phyloP scores from a whole-genome alignment of 2,329 filamentous ascomycete species.

The Rhynchosporium secalis region DNA sequence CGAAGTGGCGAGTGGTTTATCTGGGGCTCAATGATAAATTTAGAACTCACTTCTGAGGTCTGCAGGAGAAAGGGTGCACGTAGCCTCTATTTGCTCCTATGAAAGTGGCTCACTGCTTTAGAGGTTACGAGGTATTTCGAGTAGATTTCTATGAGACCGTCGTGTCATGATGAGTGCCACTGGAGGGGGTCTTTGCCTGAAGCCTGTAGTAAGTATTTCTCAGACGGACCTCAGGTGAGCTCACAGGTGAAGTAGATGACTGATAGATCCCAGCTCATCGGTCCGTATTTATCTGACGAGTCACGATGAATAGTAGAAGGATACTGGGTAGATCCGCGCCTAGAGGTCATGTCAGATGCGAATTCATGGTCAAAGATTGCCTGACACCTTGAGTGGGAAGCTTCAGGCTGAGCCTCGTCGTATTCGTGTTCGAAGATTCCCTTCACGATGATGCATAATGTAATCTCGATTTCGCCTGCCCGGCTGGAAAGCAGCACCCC shows the following conservation, averaged over 20 bases:
- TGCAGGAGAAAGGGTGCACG: no score
- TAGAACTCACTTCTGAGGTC: no score
- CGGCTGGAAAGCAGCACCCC: not conserved
- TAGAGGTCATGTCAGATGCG: slow-evolving; percentile 7
- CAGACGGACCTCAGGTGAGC: not conserved
- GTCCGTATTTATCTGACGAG: not conserved
- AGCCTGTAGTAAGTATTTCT: no score
- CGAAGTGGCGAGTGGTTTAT: no score
- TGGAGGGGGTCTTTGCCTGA: no score
- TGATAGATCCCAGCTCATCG: not conserved
- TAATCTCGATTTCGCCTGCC: not conserved
- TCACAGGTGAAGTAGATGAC: not conserved
- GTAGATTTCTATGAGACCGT: no score
- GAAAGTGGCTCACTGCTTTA: no score
- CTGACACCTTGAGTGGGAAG: not conserved
- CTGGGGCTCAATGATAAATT: no score
- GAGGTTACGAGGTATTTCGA: no score
- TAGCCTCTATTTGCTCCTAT: no score
- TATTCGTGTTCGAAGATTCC: not conserved
- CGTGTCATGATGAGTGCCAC: no score
- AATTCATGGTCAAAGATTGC: not conserved
- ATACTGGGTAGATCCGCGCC: slow-evolving; percentile 1
- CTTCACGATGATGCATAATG: slow-evolving; percentile 10
- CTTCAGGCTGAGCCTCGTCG: not conserved
- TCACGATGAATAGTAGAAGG: not conserved